Evolutionary conservation across 306 rosid species (phyloP).

Genomic region (Vachellia pachyceras): DNA sequence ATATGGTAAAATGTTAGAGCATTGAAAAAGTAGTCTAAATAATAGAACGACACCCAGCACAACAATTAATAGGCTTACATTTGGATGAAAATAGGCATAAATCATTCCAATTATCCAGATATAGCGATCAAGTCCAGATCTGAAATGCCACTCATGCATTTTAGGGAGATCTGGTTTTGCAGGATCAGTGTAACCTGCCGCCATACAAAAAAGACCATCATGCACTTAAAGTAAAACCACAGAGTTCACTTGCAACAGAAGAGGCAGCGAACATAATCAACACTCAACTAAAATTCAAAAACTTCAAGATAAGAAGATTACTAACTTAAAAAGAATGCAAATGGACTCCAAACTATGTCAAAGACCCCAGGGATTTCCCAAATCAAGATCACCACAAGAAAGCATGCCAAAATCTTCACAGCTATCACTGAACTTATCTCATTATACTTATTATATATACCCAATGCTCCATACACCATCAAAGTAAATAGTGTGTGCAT

Average conservation of each 20-base stretch:
- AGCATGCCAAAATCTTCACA: slow-evolving; percentile 81
- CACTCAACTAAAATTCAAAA: slow-evolving; percentile 28
- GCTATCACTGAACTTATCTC: slow-evolving; percentile 83
- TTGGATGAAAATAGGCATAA: slow-evolving; percentile 95
- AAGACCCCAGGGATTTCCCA: slow-evolving; percentile 99
- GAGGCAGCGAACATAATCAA: slow-evolving; percentile 18
- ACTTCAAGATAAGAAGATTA: slow-evolving; percentile 32
- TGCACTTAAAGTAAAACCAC: slow-evolving; percentile 30
- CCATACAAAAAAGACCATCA: slow-evolving; percentile 36
- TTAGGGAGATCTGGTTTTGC: slow-evolving; percentile 88
- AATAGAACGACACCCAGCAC: slow-evolving; percentile 36
- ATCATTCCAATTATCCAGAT: slow-evolving; percentile 98
- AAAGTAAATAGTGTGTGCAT: slow-evolving; percentile 97
- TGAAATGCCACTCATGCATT: slow-evolving; percentile 98
- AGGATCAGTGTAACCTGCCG: slow-evolving; percentile 95
- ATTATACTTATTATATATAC: slow-evolving; percentile 84
- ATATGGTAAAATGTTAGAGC: slow-evolving; percentile 39
- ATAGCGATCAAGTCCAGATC: slow-evolving; percentile 99
- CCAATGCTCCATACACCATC: slow-evolving; percentile 99
- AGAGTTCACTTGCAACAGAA: slow-evolving; percentile 12
- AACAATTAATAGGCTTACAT: slow-evolving; percentile 57
- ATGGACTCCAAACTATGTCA: slow-evolving; percentile 76
- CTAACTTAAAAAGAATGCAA: slow-evolving; percentile 82
- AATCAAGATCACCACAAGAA: slow-evolving; percentile 85
- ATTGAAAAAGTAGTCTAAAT: slow-evolving; percentile 22